Conservation (phyloP, 148 eudicot species). For the Nyssa sinensis region DNA sequence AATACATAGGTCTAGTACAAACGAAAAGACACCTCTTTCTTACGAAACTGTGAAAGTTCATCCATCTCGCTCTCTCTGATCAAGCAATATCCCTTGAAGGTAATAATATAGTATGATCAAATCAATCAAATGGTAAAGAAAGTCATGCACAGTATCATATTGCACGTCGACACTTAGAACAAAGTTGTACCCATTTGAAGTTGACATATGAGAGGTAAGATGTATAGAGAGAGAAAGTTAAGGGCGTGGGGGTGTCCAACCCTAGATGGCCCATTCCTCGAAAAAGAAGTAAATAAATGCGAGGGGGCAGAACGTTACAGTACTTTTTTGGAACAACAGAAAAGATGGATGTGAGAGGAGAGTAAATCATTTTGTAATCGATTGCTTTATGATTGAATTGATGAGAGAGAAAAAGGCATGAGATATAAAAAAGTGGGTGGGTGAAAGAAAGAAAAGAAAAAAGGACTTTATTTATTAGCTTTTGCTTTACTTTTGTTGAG, state of each 20-base stretch:
- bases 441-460: background rate
- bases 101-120: background rate
- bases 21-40: no score
- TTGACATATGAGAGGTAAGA: slow-evolving; percentile 16
- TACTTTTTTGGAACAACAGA: slow-evolving; percentile 32
- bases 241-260: background rate
- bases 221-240: slow-evolving; percentile 2
- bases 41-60: no score
- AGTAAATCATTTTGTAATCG: slow-evolving; percentile 45
- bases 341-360: slow-evolving; percentile 37
- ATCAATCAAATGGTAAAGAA: slow-evolving; percentile 1
- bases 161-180: slow-evolving; percentile 18
- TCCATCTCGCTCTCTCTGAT: no score
- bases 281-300: slow-evolving; percentile 34
- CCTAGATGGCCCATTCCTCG: slow-evolving; percentile 32
- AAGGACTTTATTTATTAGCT: background rate
- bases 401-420: slow-evolving; percentile 13
- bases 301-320: slow-evolving; percentile 19
- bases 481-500: slow-evolving; percentile 12
- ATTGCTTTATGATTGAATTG: slow-evolving; percentile 45
- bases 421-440: background rate
- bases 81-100: background rate
- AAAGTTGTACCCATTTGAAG: slow-evolving; percentile 14
- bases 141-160: background rate
- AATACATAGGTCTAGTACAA: no score